Conservation (phyloP, 768 basidiomycete species). For the Crepidotus variabilis region DNA sequence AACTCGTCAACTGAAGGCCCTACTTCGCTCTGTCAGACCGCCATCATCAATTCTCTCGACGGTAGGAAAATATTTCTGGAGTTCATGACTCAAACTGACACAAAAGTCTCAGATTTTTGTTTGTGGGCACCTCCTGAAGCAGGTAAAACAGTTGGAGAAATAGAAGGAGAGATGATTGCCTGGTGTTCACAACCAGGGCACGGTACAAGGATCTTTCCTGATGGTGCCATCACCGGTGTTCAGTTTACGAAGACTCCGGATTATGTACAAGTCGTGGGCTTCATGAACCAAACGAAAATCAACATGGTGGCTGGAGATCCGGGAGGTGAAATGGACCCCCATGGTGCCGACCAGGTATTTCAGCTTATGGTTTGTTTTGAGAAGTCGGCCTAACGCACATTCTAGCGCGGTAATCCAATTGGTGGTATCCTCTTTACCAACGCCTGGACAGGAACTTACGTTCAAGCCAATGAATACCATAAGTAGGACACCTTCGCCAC, state of each 20-base stretch:
- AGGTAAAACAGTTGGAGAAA: constrained; percentile 57
- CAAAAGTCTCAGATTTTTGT: constrained; percentile 55
- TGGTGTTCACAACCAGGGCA: constrained; percentile 73
- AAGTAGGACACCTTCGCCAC: constrained; percentile 37
- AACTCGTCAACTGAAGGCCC: constrained; percentile 64
- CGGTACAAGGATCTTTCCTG: constrained; percentile 70
- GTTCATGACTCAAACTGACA: neutral
- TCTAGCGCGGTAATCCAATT: constrained; percentile 74
- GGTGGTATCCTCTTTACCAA: constrained; percentile 69
- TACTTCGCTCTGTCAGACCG: constrained; percentile 58
- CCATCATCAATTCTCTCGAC: constrained; percentile 49
- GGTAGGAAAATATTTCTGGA: constrained; percentile 20
- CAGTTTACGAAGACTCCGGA: constrained; percentile 61
- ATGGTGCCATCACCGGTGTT: constrained; percentile 57
- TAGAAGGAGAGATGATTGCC: constrained; percentile 70
- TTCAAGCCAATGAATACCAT: constrained; percentile 69
- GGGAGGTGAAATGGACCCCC: constrained; percentile 79
- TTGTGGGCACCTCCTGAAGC: constrained; percentile 56
- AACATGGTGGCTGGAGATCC: constrained; percentile 51
- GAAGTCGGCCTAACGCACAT: neutral
- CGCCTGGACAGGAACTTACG: constrained; percentile 40
- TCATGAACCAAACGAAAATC: constrained; percentile 59
- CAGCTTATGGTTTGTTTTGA: neutral
- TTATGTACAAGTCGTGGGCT: constrained; percentile 64
- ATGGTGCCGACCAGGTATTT: constrained; percentile 57